Percentiles rank a stretch among this genome's conserved stretches.
These are phyloP conservation scores for Botrytis pseudocinerea DNA, from an alignment of 2,329 filamentous ascomycete genomes.

Conservation along the genomic window DNA sequence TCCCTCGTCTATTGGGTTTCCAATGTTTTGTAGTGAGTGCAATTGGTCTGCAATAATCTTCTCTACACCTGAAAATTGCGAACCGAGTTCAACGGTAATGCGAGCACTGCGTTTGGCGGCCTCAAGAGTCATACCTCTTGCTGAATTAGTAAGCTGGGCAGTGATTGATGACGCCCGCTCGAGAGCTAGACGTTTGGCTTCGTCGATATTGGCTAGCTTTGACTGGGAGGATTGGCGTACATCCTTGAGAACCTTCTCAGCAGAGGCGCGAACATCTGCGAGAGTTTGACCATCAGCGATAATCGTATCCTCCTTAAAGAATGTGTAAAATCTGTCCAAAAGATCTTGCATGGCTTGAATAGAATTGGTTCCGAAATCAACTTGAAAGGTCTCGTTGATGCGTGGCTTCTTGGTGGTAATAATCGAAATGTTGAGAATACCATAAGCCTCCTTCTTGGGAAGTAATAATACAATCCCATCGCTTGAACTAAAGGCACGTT, in stretches of 20 bases:
- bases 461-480: constrained; percentile 47
- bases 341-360: constrained; percentile 35
- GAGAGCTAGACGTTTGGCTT: constrained; percentile 30
- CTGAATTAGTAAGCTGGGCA: constrained; percentile 30
- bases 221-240: constrained; percentile 30
- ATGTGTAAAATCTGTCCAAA: constrained; percentile 32
- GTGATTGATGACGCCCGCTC: constrained; percentile 32
- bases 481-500: constrained; percentile 42
- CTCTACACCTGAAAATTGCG: constrained; percentile 39
- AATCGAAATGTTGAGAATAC: constrained; percentile 58
- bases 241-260: constrained; percentile 33
- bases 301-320: constrained; percentile 31
- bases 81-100: constrained; percentile 35
- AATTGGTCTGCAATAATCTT: constrained; percentile 42
- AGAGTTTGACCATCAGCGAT: constrained; percentile 28
- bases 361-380: constrained; percentile 54
- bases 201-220: constrained; percentile 30
- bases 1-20: constrained; percentile 47
- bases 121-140: constrained; percentile 35
- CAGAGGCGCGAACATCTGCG: constrained; percentile 28
- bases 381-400: constrained; percentile 60
- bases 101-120: constrained; percentile 37
- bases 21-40: constrained; percentile 43
- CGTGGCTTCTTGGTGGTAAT: constrained; percentile 59
- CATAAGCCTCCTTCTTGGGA: constrained; percentile 55